Conservation (phyloP, 768 basidiomycete genomes). For the Mrakia blollopis region DNA sequence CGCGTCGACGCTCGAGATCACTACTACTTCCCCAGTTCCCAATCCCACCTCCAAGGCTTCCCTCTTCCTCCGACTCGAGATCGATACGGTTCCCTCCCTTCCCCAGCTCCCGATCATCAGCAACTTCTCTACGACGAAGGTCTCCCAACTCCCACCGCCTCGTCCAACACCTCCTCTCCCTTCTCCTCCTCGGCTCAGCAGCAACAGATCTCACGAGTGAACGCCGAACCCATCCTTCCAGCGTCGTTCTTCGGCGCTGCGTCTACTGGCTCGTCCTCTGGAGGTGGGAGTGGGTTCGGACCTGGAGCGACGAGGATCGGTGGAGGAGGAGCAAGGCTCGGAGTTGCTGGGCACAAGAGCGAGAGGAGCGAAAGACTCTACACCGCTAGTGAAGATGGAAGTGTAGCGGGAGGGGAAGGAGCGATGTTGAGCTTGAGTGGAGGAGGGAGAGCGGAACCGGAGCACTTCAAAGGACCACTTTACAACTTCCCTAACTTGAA, state of each 20-base stretch:
- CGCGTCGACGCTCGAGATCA: not conserved
- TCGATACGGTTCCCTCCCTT: not conserved
- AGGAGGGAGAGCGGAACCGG: not conserved
- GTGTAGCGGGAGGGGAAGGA: too few relatives aligned
- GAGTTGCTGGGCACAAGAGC: not conserved
- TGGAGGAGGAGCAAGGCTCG: not conserved
- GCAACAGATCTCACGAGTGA: not conserved
- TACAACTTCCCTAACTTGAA: not conserved
- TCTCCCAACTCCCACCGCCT: not conserved
- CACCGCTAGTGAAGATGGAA: not conserved
- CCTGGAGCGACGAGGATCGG: too few relatives aligned
- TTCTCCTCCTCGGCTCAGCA: not conserved
- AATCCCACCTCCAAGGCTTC: not conserved
- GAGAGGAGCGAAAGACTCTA: not conserved
- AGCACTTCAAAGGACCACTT: not conserved
- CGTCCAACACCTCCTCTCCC: not conserved
- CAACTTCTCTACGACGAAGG: conserved; percentile 5
- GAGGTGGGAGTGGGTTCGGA: not conserved
- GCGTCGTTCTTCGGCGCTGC: not conserved
- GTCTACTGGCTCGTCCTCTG: not conserved
- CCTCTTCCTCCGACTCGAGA: not conserved
- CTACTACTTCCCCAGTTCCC: not conserved
- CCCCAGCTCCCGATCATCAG: not conserved
- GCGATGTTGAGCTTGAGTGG: not conserved
- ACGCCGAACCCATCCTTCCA: not conserved